Percentiles rank a stretch among this genome's conserved stretches.
phyloP scores from a whole-genome alignment of 2,329 filamentous ascomycete species.

The Aspergillus sp. region DNA sequence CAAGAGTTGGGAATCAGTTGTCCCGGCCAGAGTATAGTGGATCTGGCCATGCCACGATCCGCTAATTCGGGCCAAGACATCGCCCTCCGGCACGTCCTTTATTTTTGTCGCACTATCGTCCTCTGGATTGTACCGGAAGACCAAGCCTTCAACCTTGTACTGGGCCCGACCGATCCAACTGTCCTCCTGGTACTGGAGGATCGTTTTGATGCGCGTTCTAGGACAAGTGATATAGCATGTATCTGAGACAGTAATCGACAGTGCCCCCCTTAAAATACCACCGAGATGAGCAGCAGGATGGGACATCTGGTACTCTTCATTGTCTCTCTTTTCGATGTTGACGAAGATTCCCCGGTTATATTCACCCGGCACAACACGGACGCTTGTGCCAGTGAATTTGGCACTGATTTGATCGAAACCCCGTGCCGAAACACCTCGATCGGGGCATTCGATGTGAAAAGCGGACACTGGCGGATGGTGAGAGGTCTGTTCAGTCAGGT shows the following conservation, averaged over 20 bases:
- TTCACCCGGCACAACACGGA: slow-evolving; percentile 84
- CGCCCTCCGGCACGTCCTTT: slow-evolving; percentile 78
- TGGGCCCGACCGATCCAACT: slow-evolving; percentile 89
- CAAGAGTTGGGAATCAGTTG: slow-evolving; percentile 58
- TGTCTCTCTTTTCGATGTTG: slow-evolving; percentile 66
- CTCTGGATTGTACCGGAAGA: slow-evolving; percentile 83
- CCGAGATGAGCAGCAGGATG: slow-evolving; percentile 91
- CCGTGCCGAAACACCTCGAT: slow-evolving; percentile 77
- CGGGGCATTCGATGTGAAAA: slow-evolving; percentile 86
- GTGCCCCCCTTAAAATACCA: slow-evolving; percentile 76
- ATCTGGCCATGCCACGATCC: slow-evolving; percentile 77
- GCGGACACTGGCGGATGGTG: slow-evolving; percentile 97
- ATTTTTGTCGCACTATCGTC: slow-evolving; percentile 74
- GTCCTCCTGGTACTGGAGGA: slow-evolving; percentile 88
- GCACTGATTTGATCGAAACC: slow-evolving; percentile 96
- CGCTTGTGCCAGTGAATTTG: slow-evolving; percentile 92
- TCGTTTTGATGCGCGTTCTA: slow-evolving; percentile 85
- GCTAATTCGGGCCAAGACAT: slow-evolving; percentile 73
- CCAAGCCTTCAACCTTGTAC: slow-evolving; percentile 82
- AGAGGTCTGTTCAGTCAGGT: slow-evolving; percentile 94
- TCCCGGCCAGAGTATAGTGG: slow-evolving; percentile 49
- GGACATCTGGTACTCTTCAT: slow-evolving; percentile 91
- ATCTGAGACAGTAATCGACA: slow-evolving; percentile 86
- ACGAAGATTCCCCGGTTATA: slow-evolving; percentile 97
- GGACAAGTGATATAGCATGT: slow-evolving; percentile 81